Evolutionary conservation across 108 stramenopile genomes (phyloP).

Genomic region (Fistulifera pelliculosa): DNA sequence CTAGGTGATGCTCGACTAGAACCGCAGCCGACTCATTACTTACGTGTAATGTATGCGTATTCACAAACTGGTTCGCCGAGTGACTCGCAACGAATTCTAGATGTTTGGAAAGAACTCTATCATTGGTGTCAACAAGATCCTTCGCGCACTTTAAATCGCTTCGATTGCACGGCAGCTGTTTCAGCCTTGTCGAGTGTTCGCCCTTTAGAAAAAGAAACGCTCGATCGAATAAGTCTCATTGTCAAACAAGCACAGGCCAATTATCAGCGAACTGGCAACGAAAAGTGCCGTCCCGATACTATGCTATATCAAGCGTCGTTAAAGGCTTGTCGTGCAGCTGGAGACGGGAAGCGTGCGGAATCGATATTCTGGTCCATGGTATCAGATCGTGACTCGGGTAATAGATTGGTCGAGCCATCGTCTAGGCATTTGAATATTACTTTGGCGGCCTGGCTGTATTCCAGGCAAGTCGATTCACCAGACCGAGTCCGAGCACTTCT

Average conservation of each 20-base stretch:
- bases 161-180: no score
- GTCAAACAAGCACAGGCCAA: background rate
- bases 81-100: no score
- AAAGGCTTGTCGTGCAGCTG: background rate
- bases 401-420: constrained; percentile 1
- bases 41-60: no score
- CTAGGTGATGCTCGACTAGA: no score
- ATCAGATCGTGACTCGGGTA: background rate
- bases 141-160: no score
- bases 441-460: background rate
- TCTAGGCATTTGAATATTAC: background rate
- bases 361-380: background rate
- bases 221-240: no score
- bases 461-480: background rate
- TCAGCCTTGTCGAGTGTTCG: no score
- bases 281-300: background rate
- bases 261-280: background rate
- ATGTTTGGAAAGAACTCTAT: no score
- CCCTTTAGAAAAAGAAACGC: no score
- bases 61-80: no score
- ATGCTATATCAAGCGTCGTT: constrained; percentile 1
- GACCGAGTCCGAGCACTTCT: background rate
- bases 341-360: constrained; percentile 7
- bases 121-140: no score
- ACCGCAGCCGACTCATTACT: no score